phyloP scores from a whole-genome alignment of 106 monocot species.

The Hemerocallis citrina region DNA sequence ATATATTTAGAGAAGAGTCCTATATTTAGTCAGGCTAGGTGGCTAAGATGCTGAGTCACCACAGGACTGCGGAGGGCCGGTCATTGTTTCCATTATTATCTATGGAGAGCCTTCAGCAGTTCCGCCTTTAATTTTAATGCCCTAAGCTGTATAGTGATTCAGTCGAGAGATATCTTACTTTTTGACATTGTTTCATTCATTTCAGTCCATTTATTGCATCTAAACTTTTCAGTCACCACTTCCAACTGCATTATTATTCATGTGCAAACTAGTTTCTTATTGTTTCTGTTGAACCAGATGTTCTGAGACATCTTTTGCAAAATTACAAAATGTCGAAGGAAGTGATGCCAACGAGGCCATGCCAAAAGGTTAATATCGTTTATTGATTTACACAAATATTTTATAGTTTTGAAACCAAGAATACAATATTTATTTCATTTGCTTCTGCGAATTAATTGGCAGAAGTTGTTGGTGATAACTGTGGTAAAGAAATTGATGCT shows the following conservation, averaged over 20 bases:
- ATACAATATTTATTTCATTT: background rate
- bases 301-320: slow-evolving; percentile 3
- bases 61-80: no score
- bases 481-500: slow-evolving; percentile 6
- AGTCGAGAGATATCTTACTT: background rate
- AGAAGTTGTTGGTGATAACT: slow-evolving; percentile 37
- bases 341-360: slow-evolving; percentile 37
- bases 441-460: slow-evolving; percentile 2
- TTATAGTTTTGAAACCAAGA: background rate
- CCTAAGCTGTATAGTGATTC: background rate
- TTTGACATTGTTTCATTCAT: background rate
- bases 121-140: background rate
- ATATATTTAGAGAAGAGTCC: no score
- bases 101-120: no score
- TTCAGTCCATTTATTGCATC: background rate
- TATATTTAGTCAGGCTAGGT: no score
- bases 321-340: slow-evolving; percentile 29
- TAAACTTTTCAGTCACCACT: background rate
- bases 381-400: background rate
- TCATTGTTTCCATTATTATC: no score
- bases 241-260: slow-evolving; percentile 1
- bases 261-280: background rate
- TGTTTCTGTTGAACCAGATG: slow-evolving; percentile 14
- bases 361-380: slow-evolving; percentile 31
- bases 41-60: no score